Percentiles rank a stretch among this genome's conserved stretches.
These are phyloP conservation scores for Bauhinia variegata DNA, from an alignment of 306 rosid genomes.

Conservation along the genomic window DNA sequence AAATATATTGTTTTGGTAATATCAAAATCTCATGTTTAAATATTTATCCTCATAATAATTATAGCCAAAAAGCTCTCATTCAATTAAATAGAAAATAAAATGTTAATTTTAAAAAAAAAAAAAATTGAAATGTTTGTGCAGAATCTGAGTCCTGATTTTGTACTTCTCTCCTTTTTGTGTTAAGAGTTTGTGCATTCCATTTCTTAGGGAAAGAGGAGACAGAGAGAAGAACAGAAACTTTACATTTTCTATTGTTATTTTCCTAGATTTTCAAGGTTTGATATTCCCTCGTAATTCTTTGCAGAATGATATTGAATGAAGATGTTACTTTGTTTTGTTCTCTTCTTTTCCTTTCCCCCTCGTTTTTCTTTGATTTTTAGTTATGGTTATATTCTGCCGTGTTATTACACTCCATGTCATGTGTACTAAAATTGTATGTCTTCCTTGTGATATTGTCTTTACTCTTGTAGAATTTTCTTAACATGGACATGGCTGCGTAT, in stretches of 20 bases:
- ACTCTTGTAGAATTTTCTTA: conserved; percentile 29
- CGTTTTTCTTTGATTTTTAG: conserved; percentile 9
- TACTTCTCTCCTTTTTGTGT: conserved; percentile 3
- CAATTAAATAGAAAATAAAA: too few species aligned
- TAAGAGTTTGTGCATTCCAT: conserved; percentile 1
- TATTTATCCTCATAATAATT: too few species aligned
- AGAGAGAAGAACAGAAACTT: neutral
- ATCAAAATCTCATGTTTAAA: too few species aligned
- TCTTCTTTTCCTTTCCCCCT: neutral
- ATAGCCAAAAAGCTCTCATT: too few species aligned
- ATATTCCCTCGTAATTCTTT: conserved; percentile 4
- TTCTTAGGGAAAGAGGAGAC: neutral
- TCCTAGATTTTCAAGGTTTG: conserved; percentile 1
- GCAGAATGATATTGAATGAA: conserved; percentile 19
- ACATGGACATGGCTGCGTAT: conserved; percentile 52
- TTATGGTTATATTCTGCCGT: neutral
- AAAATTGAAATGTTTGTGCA: conserved; percentile 11
- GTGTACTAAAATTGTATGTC: neutral
- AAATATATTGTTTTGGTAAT: too few species aligned
- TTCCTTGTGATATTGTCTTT: conserved; percentile 11
- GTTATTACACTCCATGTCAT: neutral
- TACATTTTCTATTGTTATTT: conserved; percentile 9
- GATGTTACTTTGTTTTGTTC: neutral
- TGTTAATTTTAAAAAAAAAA: too few species aligned
- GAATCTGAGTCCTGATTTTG: neutral